Percentiles rank a stretch among this genome's conserved stretches.
Evolutionary conservation across 1,284 basidiomycete species (phyloP).

Genomic region (Naganishia sp.): DNA sequence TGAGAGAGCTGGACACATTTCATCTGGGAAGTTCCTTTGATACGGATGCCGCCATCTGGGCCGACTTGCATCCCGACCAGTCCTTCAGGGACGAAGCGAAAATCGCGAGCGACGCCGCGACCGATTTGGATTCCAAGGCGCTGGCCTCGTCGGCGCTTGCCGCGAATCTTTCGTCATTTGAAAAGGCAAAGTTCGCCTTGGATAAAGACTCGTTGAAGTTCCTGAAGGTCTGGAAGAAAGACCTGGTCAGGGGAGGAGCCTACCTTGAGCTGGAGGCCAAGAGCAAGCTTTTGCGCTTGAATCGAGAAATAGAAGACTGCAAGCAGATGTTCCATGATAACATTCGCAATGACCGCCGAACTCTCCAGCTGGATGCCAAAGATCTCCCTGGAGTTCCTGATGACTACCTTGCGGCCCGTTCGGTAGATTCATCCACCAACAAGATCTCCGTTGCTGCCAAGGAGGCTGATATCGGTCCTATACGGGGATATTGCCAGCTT

Average conservation of each 20-base stretch:
- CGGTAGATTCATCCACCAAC: background rate
- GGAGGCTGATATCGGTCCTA: background rate
- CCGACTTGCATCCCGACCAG: slow-evolving; percentile 4
- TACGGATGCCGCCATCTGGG: background rate
- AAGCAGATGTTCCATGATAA: background rate
- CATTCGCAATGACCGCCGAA: slow-evolving; percentile 13
- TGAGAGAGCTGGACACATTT: slow-evolving; percentile 5
- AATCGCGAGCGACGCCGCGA: slow-evolving; percentile 1
- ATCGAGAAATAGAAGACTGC: background rate
- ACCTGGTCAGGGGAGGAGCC: slow-evolving; percentile 9
- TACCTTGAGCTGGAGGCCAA: background rate
- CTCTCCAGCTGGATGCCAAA: slow-evolving; percentile 3
- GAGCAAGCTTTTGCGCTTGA: background rate
- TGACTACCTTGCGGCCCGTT: background rate
- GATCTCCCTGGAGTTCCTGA: slow-evolving; percentile 7
- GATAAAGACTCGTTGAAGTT: slow-evolving; percentile 4
- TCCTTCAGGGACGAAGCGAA: slow-evolving; percentile 5
- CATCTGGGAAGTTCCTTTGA: background rate
- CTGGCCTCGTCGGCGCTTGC: slow-evolving; percentile 1
- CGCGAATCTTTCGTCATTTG: background rate
- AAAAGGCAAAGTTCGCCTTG: background rate
- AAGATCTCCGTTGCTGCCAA: background rate
- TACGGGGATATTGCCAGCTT: slow-evolving; percentile 3
- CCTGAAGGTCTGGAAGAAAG: slow-evolving; percentile 2
- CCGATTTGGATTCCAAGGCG: background rate